phyloP scores from a whole-genome alignment of 2,329 filamentous ascomycete species.

The Elsinoe ampelina region DNA sequence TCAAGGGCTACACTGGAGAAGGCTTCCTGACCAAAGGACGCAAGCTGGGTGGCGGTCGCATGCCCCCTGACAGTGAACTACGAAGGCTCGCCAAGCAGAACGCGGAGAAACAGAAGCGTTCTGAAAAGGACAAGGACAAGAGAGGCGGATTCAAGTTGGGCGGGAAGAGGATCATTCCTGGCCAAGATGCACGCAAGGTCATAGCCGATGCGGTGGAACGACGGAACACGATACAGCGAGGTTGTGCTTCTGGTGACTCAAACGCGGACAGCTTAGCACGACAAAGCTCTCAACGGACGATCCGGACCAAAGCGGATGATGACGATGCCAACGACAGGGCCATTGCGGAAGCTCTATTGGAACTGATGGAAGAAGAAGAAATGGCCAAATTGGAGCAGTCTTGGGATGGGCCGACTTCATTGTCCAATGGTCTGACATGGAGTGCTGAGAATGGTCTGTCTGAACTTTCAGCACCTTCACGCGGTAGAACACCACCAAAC shows the following conservation, averaged over 20 bases:
- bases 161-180: slow-evolving; percentile 47
- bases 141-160: slow-evolving; percentile 48
- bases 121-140: slow-evolving; percentile 56
- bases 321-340: slow-evolving; percentile 82
- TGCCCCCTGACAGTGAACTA: slow-evolving; percentile 63
- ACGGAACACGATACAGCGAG: slow-evolving; percentile 56
- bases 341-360: slow-evolving; percentile 76
- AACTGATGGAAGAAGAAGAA: slow-evolving; percentile 75
- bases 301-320: slow-evolving; percentile 75
- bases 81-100: slow-evolving; percentile 59
- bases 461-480: slow-evolving; percentile 6
- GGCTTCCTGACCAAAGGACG: slow-evolving; percentile 71
- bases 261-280: slow-evolving; percentile 57
- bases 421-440: slow-evolving; percentile 38
- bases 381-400: slow-evolving; percentile 36
- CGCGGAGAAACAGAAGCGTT: slow-evolving; percentile 57
- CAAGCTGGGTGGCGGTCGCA: slow-evolving; percentile 56
- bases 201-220: slow-evolving; percentile 61
- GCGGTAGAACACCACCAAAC: slow-evolving; percentile 8
- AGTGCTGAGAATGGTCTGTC: slow-evolving; percentile 30
- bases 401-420: slow-evolving; percentile 42
- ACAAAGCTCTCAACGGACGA: slow-evolving; percentile 61
- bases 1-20: slow-evolving; percentile 84
- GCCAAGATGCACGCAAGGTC: slow-evolving; percentile 60
- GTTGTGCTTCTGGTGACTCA: slow-evolving; percentile 65